Evolutionary conservation across 805 yeast species (phyloP).

Genomic region (Saccharomycopsis sp.): DNA sequence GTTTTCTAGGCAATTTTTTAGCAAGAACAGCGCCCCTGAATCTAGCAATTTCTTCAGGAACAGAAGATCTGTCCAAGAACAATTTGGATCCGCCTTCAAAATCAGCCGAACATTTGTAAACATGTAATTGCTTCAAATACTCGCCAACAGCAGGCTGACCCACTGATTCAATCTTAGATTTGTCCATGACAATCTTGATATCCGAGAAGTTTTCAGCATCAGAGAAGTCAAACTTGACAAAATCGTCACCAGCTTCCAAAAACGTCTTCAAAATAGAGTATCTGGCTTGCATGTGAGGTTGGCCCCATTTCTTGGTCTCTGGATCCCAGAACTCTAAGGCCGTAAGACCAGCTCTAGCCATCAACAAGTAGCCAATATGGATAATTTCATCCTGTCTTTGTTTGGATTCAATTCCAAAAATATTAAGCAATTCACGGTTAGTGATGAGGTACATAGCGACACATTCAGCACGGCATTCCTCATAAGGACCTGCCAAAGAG

Average conservation of each 20-base stretch:
- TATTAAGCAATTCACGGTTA: conserved; percentile 56
- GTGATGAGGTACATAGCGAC: conserved; percentile 79
- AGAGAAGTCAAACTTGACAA: conserved; percentile 47
- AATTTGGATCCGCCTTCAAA: conserved; percentile 55
- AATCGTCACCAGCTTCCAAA: conserved; percentile 53
- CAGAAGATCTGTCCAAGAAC: conserved; percentile 63
- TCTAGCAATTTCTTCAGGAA: conserved; percentile 52
- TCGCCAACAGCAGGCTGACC: conserved; percentile 73
- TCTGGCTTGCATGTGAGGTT: conserved; percentile 91
- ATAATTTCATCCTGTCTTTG: conserved; percentile 59
- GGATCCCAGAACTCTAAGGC: conserved; percentile 90
- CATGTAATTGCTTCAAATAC: conserved; percentile 64
- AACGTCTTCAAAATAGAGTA: conserved; percentile 76
- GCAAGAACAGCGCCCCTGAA: conserved; percentile 62
- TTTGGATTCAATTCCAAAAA: conserved; percentile 58
- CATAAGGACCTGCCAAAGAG: conserved; percentile 76
- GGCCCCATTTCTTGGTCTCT: conserved; percentile 77
- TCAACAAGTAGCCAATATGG: conserved; percentile 63
- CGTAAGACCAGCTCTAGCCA: conserved; percentile 83
- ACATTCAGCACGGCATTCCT: conserved; percentile 89
- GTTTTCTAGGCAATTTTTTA: conserved; percentile 78
- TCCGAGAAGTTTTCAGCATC: conserved; percentile 48
- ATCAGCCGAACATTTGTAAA: conserved; percentile 75
- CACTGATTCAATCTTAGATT: conserved; percentile 52
- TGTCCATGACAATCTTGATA: conserved; percentile 52